Base-by-base conservation (phyloP, 345 rosid species). In the Eucalyptus cladocalyx region DNA sequence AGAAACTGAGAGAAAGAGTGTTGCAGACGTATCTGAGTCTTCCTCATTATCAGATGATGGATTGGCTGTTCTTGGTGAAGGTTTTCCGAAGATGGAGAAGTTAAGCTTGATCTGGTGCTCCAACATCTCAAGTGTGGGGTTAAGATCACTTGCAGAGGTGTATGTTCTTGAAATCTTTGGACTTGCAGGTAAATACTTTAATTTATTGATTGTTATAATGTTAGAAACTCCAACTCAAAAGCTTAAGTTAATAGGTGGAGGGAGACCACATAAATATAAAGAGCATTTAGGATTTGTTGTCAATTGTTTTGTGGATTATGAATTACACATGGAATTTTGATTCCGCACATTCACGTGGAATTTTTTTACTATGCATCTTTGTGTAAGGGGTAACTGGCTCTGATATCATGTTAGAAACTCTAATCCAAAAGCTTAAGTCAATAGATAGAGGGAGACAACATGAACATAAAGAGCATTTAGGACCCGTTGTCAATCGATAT, bases 31-130 rank as follows among this genome's bases (percentile, higher is more conserved):
- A 10, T 50, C 56, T 13, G 97, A 94, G 72, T 91, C 96, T 14
- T 89, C 80, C 67, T 93, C 93, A 92, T 92, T 97, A 89, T 93
- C 99, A 60, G 99, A 96, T 93, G 90, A 92, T 42, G 99, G 97
- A 26, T 91, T 97, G 93, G 87, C 91, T 43, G 95, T 93, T 11
- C 93, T 97, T 65, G 96, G 95, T 2, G 91, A 95, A 89, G 96
- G 96, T 18, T 97, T 97, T 91, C 93, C 95, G 30, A 93, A 85
- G 90, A 94, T 95, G 40, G 97, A 96, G 90, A 95, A 93, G 90
- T 92, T 96, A 93, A 97, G 96, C 95, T 89, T 97, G 87, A 93
- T 97, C 32, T 97, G 98, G 97, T 97, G 99, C 93, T 94, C 99
- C 21, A 92, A 92, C 88, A 89, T 97, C 89, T 92, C 99, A 72